A percentile compares a stretch with the other conserved stretches of the same genome.
phyloP scores from a whole-genome alignment of 2,329 filamentous ascomycete species.

The Sporothrix euskadiensis region DNA sequence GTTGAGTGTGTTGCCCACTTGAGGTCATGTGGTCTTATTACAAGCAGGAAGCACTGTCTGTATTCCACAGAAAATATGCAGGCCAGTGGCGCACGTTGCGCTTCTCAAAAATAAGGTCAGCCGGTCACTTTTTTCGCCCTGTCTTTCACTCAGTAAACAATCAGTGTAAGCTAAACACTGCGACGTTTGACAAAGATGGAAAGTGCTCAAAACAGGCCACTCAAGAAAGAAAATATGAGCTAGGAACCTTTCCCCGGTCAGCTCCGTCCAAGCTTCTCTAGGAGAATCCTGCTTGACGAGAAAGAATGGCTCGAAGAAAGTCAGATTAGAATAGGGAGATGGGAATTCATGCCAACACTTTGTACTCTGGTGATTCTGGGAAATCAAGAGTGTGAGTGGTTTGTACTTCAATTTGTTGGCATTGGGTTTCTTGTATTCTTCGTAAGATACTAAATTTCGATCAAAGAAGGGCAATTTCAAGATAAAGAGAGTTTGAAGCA shows the following conservation, averaged over 20 bases:
- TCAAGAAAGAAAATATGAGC: neutral
- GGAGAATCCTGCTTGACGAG: no score
- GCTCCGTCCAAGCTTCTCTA: neutral
- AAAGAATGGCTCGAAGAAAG: no score
- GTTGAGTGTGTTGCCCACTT: neutral
- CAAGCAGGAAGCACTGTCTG: neutral
- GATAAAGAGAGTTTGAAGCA: neutral
- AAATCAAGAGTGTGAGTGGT: no score
- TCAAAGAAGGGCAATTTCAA: neutral
- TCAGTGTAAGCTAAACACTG: neutral
- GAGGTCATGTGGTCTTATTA: neutral
- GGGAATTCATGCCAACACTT: no score
- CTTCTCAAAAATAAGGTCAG: neutral
- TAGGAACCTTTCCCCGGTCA: neutral
- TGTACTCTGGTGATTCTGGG: no score
- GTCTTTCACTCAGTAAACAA: neutral
- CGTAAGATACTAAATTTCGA: neutral
- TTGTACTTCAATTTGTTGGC: no score
- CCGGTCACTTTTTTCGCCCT: neutral
- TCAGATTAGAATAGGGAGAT: no score
- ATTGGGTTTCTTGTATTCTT: neutral
- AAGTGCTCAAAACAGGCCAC: neutral
- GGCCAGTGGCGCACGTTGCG: neutral
- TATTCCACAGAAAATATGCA: slow-evolving; percentile 1
- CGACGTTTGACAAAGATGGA: neutral